These are phyloP conservation scores for Vachellia pachyceras DNA, from an alignment of 306 rosid genomes.

Conservation along the genomic window DNA sequence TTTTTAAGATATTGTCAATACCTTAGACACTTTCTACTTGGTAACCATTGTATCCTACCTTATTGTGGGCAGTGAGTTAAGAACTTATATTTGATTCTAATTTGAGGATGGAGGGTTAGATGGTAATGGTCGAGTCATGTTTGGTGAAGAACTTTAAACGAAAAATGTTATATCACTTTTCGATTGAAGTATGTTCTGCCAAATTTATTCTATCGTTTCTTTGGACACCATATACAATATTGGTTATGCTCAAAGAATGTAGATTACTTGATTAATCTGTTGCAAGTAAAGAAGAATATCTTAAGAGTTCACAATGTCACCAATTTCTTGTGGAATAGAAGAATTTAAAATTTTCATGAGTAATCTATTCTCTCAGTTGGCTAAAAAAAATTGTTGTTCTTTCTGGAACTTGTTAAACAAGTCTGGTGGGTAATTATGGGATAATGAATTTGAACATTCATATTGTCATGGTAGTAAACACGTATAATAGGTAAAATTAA, in stretches of 20 bases:
- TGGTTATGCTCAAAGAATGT: background rate
- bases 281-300: background rate
- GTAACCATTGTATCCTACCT: background rate
- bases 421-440: background rate
- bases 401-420: background rate
- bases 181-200: background rate
- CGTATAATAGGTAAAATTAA: too few relatives aligned
- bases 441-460: background rate
- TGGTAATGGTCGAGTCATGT: slow-evolving; percentile 45
- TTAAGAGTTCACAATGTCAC: slow-evolving; percentile 6
- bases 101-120: slow-evolving; percentile 58
- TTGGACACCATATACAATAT: background rate
- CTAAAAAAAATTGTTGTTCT: background rate
- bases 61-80: background rate
- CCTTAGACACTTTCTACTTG: background rate
- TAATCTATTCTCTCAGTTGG: background rate
- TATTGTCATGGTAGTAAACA: background rate
- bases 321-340: slow-evolving; percentile 12
- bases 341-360: background rate
- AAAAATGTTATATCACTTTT: slow-evolving; percentile 42
- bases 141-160: slow-evolving; percentile 40
- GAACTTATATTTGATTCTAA: background rate
- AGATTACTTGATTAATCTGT: background rate
- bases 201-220: background rate
- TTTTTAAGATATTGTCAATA: background rate